Evolutionary conservation across 495 filamentous ascomycete genomes (phyloP), one percentile per base, ranked within the genome.

Genomic region (Achaetomiella virescens): DNA sequence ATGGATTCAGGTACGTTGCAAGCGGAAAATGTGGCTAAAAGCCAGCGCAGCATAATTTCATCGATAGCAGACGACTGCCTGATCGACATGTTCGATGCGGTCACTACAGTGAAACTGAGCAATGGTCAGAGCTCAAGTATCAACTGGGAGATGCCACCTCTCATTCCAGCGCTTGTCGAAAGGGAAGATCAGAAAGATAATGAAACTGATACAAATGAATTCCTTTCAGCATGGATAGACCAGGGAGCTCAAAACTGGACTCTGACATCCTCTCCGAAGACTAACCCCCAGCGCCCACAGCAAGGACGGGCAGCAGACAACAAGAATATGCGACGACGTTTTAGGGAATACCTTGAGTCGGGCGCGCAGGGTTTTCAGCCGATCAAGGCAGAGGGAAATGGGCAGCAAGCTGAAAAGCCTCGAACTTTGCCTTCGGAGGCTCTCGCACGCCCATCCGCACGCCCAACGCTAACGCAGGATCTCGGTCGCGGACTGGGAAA

Each of bases 111-210:
- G 2, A 33, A 17, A 17, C 24, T 24, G 9, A 22, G 6, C 6
- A 36, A 25, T 31, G 2, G 10, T 17, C 18, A 27, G 24, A 37
- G 11, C 3, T 22, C 36, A 2, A 41, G 15, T 2, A 40, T 61
- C 52, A 11, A 27, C 15, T 61, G 56, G 60, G 27, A 37, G 6
- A 62, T 61, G 54, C 20, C 48, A 15, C 15, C 59, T 6, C 59
- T 61, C 21, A 33, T 61, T 27, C 59, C 61, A 1, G 38, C 33
- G n/a, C 36, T 47, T 9, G 7, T 24, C 7, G 36, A 24, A 1
- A 2, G 1, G 10, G 41, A 18, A 29, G 18, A 10, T 3, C 1
- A 24, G 12, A 22, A 29, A 8, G 15, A 3, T 20, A 42, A 3
- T n/a, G 20, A 4, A 31, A 15, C 20, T 17, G 27, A 25, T 24